A percentile compares a stretch with the other conserved stretches of the same genome.
These are phyloP conservation scores for Suillus hirtellus DNA, from an alignment of 768 basidiomycete genomes.

Conservation along the genomic window DNA sequence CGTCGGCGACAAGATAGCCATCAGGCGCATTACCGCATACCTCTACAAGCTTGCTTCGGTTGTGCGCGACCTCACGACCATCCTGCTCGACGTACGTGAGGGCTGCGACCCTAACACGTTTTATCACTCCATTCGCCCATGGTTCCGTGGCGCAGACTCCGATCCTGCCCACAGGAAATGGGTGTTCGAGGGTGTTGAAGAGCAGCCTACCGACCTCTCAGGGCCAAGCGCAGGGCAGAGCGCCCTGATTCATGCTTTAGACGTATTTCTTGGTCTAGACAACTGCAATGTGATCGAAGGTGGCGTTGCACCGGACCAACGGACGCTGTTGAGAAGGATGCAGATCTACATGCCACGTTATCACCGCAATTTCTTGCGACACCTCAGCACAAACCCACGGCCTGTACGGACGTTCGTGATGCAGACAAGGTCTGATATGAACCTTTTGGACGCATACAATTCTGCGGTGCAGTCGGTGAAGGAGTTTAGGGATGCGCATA, in stretches of 20 bases:
- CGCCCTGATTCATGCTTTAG: slow-evolving; percentile 70
- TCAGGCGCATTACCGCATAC: slow-evolving; percentile 63
- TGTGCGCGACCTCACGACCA: slow-evolving; percentile 59
- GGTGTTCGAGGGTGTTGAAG: slow-evolving; percentile 62
- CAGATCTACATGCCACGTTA: slow-evolving; percentile 80
- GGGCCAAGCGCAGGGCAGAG: slow-evolving; percentile 87
- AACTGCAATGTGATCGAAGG: slow-evolving; percentile 32
- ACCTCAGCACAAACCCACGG: slow-evolving; percentile 60
- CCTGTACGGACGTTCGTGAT: slow-evolving; percentile 59
- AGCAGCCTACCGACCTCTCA: slow-evolving; percentile 56
- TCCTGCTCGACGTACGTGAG: slow-evolving; percentile 65
- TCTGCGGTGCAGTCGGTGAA: slow-evolving; percentile 63
- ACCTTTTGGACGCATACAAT: slow-evolving; percentile 61
- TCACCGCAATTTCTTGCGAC: slow-evolving; percentile 75
- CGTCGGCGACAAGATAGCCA: slow-evolving; percentile 66
- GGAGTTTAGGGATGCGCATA: slow-evolving; percentile 73
- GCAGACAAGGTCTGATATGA: slow-evolving; percentile 18
- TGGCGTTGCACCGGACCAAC: slow-evolving; percentile 16
- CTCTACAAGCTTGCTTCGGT: slow-evolving; percentile 62
- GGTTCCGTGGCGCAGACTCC: slow-evolving; percentile 76
- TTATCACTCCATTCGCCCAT: slow-evolving; percentile 73
- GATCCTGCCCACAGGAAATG: slow-evolving; percentile 44
- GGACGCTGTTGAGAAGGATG: slow-evolving; percentile 69
- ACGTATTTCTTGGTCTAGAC: slow-evolving; percentile 71
- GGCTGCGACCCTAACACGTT: slow-evolving; percentile 75